Base-by-base conservation (phyloP, 108 stramenopile genomes). In the Nitzschia sp. region DNA sequence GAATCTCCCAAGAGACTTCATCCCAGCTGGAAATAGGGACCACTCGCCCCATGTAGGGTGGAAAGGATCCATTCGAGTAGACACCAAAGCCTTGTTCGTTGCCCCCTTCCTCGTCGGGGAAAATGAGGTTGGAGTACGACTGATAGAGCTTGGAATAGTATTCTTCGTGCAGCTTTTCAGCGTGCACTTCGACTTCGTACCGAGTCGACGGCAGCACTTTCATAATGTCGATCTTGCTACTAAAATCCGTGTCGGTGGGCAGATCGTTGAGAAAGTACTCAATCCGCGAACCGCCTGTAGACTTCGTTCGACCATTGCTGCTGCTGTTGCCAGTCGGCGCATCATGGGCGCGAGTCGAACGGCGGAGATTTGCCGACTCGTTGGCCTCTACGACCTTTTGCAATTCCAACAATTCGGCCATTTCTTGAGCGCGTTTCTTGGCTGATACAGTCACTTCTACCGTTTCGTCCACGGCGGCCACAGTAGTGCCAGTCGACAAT, bases 1-100 rank as follows among this genome's bases (percentile, higher is more conserved):
- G 80, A 45, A 95, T 93, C 64, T 95, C 94, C 94, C 94, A 95
- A 16, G 58, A 63, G 22, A 80, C 69, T 11, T 72, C 64, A 34
- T 38, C 60, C 19, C 29, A 45, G 31, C 58, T 56, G 36, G 41
- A 59, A 13, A 53, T 17, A 16, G 85, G 85, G 46, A 89, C 63
- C 27, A 95, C 81, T 36, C 80, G 76, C 3, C 94, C 94, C 53
- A 95, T 74, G 63, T 83, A 95, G 16, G 94, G 91, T 3, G 94
- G 94, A 66, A 92, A 93, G 6, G 83, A 86, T 34, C 74, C 78
- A 68, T 76, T 78, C 3, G 77, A 53, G 64, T 76, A 88, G 28
- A 64, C 58, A 3, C 85, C 87, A 35, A 73, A 63, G 6, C 60
- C 71, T 21, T 50, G 9, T 50, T 50, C 48, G 48, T 50, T 50